A percentile compares a stretch with the other conserved stretches of the same genome.
Evolutionary conservation across 768 basidiomycete genomes (phyloP).

Genomic region (Dioszegia aurantiaca): DNA sequence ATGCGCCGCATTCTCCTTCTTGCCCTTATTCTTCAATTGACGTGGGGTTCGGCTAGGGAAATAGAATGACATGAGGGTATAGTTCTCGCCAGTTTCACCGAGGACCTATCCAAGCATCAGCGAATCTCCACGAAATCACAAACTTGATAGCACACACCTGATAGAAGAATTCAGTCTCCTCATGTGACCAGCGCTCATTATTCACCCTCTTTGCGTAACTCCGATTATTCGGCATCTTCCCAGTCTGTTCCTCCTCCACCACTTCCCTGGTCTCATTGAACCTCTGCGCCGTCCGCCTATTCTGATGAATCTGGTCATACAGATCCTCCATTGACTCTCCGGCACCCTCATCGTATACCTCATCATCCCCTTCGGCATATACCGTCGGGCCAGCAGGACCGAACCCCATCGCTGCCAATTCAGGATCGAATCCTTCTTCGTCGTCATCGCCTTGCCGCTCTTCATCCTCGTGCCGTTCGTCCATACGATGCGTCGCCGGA

Average conservation of each 20-base stretch:
- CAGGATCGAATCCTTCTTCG: constrained; percentile 17
- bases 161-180: constrained; percentile 45
- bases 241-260: constrained; percentile 35
- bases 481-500: constrained; percentile 5
- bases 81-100: constrained; percentile 38
- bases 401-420: constrained; percentile 15
- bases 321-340: constrained; percentile 16
- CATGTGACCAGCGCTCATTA: constrained; percentile 28
- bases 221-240: constrained; percentile 33
- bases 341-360: constrained; percentile 4
- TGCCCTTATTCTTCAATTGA: constrained; percentile 36
- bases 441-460: constrained; percentile 17
- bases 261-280: constrained; percentile 19
- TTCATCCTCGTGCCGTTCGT: constrained; percentile 13
- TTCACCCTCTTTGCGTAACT: constrained; percentile 23
- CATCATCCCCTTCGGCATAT: constrained; percentile 18
- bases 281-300: constrained; percentile 6
- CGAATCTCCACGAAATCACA: background rate
- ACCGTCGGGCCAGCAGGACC: background rate
- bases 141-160: constrained; percentile 26
- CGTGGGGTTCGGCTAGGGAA: constrained; percentile 33
- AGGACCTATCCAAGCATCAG: constrained; percentile 33
- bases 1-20: constrained; percentile 29
- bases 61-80: constrained; percentile 34
- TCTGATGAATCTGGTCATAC: constrained; percentile 1